Base-by-base conservation (phyloP, 257 asterid genomes). In the Capsicum chinense region DNA sequence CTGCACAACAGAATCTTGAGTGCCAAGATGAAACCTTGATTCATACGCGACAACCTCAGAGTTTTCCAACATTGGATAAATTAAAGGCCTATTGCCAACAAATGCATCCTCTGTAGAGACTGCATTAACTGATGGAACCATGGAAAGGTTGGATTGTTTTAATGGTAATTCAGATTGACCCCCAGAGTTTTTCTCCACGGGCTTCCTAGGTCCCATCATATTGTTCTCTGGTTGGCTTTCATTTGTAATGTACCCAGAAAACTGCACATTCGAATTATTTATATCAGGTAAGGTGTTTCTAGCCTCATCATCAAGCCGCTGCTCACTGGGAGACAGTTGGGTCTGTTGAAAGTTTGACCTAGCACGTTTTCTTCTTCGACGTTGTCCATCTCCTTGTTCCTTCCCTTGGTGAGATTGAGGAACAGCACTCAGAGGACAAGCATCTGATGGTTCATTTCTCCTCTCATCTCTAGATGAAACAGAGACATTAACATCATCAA, bases 401-500 rank as follows among this genome's bases (percentile, higher is more conserved):
- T 88, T 89, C 44, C 84, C 92, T 64, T 83, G 88, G 59, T 84
- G 80, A 56, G 83, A 83, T 58, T 85, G 87, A 73, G 87, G 63
- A 62, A 83, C 79, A 83, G 48, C 86, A 47, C 60, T 70, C 21
- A 14, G n/a, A 66, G 86, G 88, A 48, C 33, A 56, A 81, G 66
- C 60, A 79, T 80, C 91, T 64, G 54, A 52, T 48, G 88, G 80
- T 81, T 84, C 88, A 85, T 86, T 92, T 84, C 82, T 89, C 86
- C 87, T 69, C 66, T 82, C 90, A 86, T 86, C 93, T 85, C 84
- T 90, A 57, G 98, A 94, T n/a, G 97, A 94, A 67, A 91, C 93
- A 78, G 95, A 91, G 37, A 87, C 93, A 71, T 84, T 56, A 58
- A 89, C 92, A 86, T 90, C 89, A 74, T 89, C 90, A 39, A 94